Evolutionary conservation across 352 stramenopile genomes (phyloP).

Genomic region (Phytophthora sojae): DNA sequence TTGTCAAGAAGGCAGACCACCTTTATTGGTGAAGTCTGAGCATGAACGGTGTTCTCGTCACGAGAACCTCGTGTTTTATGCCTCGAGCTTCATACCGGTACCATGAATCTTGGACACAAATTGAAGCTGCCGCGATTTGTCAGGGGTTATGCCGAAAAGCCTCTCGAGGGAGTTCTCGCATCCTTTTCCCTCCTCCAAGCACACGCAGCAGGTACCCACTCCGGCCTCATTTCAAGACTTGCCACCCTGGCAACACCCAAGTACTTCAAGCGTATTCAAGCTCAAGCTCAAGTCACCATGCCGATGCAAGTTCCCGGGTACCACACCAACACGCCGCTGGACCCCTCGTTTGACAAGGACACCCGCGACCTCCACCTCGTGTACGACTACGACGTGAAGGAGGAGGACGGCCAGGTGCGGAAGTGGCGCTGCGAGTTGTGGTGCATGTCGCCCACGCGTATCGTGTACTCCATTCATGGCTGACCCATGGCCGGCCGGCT

Average conservation of each 20-base stretch:
- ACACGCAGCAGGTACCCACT: too few relatives aligned
- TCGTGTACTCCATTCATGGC: constrained; percentile 65
- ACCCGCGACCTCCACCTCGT: constrained; percentile 60
- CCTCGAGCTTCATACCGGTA: too few relatives aligned
- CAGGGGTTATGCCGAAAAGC: too few relatives aligned
- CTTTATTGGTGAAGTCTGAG: too few relatives aligned
- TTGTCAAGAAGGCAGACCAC: too few relatives aligned
- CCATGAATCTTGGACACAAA: too few relatives aligned
- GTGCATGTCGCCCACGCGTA: constrained; percentile 60
- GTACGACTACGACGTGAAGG: constrained; percentile 61
- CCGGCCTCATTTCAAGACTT: not conserved
- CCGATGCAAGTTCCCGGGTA: constrained; percentile 49
- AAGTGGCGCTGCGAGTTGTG: constrained; percentile 73
- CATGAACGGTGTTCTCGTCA: too few relatives aligned
- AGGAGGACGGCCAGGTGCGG: constrained; percentile 44
- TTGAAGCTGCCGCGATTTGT: too few relatives aligned
- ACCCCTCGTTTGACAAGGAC: constrained; percentile 62
- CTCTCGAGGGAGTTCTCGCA: too few relatives aligned
- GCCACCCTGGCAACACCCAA: not conserved
- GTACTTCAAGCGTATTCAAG: not conserved
- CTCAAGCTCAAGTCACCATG: constrained; percentile 31
- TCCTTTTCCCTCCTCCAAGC: too few relatives aligned
- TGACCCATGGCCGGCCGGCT: constrained; percentile 57
- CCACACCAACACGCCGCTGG: constrained; percentile 63
- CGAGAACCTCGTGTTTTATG: too few relatives aligned